Conservation (phyloP, 352 stramenopile species). For the Globisporangium rhizosaccharum region DNA sequence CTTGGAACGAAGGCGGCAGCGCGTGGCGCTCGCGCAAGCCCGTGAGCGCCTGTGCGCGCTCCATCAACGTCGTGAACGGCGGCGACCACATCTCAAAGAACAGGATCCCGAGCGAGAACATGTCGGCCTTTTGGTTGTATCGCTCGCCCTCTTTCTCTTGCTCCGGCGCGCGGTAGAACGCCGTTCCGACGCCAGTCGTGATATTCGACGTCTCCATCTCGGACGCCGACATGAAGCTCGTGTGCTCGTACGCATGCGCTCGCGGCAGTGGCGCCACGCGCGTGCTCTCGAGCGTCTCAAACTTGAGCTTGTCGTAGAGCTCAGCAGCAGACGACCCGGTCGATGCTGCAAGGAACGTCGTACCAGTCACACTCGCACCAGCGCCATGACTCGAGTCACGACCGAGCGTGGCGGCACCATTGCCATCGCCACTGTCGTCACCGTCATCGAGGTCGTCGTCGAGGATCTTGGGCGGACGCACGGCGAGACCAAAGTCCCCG, state of each 20-base stretch:
- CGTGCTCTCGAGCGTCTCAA: conserved; percentile 68
- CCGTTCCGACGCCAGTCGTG: conserved; percentile 92
- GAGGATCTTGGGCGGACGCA: conserved; percentile 55
- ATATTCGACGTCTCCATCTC: conserved; percentile 67
- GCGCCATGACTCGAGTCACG: neutral
- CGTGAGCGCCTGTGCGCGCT: conserved; percentile 75
- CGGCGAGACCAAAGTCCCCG: conserved; percentile 94
- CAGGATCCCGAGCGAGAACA: conserved; percentile 94
- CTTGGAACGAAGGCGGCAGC: conserved; percentile 39
- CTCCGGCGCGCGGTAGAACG: conserved; percentile 94
- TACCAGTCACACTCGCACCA: conserved; percentile 7
- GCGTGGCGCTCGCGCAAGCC: conserved; percentile 70
- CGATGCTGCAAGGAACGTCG: conserved; percentile 41
- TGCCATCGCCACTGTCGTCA: neutral
- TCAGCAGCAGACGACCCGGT: conserved; percentile 65
- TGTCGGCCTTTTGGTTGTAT: conserved; percentile 91
- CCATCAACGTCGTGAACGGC: conserved; percentile 89
- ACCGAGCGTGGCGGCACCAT: neutral
- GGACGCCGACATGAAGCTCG: conserved; percentile 44
- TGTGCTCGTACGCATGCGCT: conserved; percentile 19
- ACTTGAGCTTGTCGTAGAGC: conserved; percentile 56
- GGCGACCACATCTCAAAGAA: conserved; percentile 96
- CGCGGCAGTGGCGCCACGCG: conserved; percentile 19
- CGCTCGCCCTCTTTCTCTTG: conserved; percentile 85
- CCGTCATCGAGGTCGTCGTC: conserved; percentile 42